These are phyloP conservation scores for Benincasa hispida DNA, from an alignment of 306 rosid species.

Conservation along the genomic window DNA sequence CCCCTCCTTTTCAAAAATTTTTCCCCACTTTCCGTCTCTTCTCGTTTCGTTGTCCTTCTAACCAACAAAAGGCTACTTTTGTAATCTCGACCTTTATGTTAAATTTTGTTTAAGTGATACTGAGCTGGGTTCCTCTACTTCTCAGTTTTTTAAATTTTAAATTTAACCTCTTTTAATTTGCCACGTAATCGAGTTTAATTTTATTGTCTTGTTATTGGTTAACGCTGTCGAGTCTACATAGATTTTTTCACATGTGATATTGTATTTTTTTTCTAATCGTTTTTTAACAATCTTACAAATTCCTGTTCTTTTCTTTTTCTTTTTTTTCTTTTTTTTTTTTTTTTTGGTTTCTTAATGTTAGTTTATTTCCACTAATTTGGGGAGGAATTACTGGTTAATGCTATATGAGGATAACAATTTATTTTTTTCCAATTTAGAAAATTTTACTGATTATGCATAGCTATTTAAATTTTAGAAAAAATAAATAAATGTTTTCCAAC, in stretches of 20 bases:
- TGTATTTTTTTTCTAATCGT: not conserved
- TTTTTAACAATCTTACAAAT: not conserved
- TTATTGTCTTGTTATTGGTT: not conserved
- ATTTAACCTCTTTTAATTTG: not conserved
- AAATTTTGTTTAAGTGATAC: not conserved
- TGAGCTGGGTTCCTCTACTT: not conserved
- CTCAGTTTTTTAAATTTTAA: too few relatives aligned
- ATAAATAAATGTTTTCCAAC: too few relatives aligned
- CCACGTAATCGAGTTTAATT: not conserved
- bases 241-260: not conserved
- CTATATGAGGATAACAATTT: not conserved
- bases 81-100: not conserved
- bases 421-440: not conserved
- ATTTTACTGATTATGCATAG: not conserved
- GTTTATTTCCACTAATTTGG: slow-evolving; percentile 1
- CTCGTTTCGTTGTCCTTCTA: not conserved
- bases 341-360: not conserved
- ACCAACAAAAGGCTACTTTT: not conserved
- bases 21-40: not conserved
- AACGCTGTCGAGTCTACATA: not conserved
- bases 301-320: not conserved
- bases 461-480: too few relatives aligned
- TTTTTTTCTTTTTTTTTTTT: not conserved
- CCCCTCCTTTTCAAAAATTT: not conserved
- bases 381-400: not conserved